Base-by-base conservation (phyloP, 1,284 basidiomycete genomes). In the Puccinia horiana region DNA sequence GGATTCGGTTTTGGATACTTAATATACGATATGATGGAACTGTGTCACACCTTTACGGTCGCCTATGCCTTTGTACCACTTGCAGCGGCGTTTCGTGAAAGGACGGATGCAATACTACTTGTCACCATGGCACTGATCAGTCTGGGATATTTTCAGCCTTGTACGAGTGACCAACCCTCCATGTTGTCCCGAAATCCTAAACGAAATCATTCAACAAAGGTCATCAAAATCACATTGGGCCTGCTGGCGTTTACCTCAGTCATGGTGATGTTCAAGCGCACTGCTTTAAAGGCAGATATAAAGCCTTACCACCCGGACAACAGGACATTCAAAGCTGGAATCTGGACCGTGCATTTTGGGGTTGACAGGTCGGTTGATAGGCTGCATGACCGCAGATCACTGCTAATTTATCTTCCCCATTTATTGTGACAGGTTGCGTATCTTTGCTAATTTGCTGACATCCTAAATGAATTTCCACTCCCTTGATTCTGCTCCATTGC, bases 21-120 rank as follows among this genome's bases (percentile, higher is more conserved):
- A n/a, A 87, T 91, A 18, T 91, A 92, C 81, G 90, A 90, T 82
- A 54, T 94, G 47, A 88, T 94, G 76, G 91, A 90, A 83, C 89
- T 94, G 26, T 90, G 91, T 37, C 92, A 91, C 83, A 91, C 93
- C 6, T 91, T 93, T 87, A 95, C 94, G 0, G 94, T 94, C 69
- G 95, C 95, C 0, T 97, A 98, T 87, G 95, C 95, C 0, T 97
- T 97, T 85, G 94, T 97, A 1, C 95, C 95, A 0, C 92, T 93
- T 0, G 95, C 94, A 0, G 87, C 90, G 84, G 89, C 92, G 83
- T 89, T 98, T 82, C 89, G 95, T 35, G 95, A 97, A 87, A 89
- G 93, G 32, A 94, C 93, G 12, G 91, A 94, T 85, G 77, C 92
- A 90, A 85, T 88, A 5, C 82, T 88, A 8, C 83, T 83, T 26